phyloP scores from a whole-genome alignment of 2,329 filamentous ascomycete species.

The Ceratocystis diversiconidia region DNA sequence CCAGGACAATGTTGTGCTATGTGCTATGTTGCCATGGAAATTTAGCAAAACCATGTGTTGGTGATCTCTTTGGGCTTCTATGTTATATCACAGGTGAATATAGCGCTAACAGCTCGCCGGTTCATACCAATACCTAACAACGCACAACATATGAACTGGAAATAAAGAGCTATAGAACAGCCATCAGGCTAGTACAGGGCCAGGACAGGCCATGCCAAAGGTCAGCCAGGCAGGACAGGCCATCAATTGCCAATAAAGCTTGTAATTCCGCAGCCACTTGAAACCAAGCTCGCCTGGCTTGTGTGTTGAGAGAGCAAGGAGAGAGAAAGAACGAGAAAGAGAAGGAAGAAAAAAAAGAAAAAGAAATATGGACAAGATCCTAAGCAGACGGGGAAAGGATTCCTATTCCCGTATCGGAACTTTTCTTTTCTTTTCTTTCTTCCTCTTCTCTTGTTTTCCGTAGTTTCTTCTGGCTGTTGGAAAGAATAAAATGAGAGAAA shows the following conservation, averaged over 20 bases:
- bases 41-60: too few species aligned
- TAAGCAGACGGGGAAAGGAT: neutral
- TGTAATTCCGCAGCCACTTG: neutral
- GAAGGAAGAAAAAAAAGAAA: too few species aligned
- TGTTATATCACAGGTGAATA: slow-evolving; percentile 2
- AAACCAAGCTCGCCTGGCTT: neutral
- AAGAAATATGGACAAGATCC: neutral
- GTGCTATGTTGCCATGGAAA: neutral
- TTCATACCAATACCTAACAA: neutral
- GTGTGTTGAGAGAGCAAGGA: too few species aligned
- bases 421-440: neutral
- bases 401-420: neutral
- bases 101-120: neutral
- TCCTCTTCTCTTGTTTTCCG: neutral
- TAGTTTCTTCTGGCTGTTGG: neutral
- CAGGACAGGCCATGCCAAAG: too few species aligned
- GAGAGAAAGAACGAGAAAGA: too few species aligned
- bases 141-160: neutral
- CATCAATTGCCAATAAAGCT: neutral
- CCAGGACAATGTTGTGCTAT: neutral
- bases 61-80: too few species aligned
- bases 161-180: neutral
- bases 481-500: slow-evolving; percentile 2
- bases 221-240: neutral
- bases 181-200: too few species aligned